Conservation (phyloP, 352 stramenopile species). For the Pythium grandisporangium region DNA sequence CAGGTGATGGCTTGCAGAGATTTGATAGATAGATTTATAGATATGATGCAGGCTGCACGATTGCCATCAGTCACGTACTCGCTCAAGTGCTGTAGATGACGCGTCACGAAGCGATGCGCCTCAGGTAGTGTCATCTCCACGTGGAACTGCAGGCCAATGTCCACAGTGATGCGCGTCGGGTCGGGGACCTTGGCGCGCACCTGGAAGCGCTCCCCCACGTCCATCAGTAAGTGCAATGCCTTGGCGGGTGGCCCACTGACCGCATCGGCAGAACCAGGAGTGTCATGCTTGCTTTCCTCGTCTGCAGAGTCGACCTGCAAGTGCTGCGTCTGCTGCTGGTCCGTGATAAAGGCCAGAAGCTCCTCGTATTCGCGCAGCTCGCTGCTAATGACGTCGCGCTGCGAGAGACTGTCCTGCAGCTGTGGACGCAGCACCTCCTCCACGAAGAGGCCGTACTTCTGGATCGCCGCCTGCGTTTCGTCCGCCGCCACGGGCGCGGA, state of each 20-base stretch:
- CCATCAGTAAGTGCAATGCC: conserved; percentile 45
- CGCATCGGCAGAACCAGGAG: too few relatives aligned
- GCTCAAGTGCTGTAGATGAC: conserved; percentile 37
- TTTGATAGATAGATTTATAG: too few relatives aligned
- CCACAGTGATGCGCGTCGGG: conserved; percentile 48
- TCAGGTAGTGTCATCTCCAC: conserved; percentile 69
- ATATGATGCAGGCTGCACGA: background rate
- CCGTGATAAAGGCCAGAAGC: conserved; percentile 31
- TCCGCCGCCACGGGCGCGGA: conserved; percentile 1
- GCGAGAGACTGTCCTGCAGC: conserved; percentile 42
- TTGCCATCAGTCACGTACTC: conserved; percentile 18
- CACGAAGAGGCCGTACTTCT: conserved; percentile 57
- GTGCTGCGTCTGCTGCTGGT: conserved; percentile 9
- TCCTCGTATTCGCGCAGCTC: conserved; percentile 66
- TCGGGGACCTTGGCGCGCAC: conserved; percentile 59
- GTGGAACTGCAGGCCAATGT: conserved; percentile 68
- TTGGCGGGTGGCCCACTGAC: background rate
- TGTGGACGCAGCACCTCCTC: conserved; percentile 64
- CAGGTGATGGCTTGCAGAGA: too few relatives aligned
- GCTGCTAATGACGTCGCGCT: conserved; percentile 30
- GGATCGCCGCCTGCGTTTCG: conserved; percentile 19
- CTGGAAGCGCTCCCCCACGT: conserved; percentile 64
- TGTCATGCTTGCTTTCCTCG: too few relatives aligned
- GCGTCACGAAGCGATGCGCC: conserved; percentile 39
- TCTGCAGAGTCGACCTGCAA: conserved; percentile 5